Base-by-base conservation (phyloP, 108 stramenopile genomes). In the Cyclotella baltica region DNA sequence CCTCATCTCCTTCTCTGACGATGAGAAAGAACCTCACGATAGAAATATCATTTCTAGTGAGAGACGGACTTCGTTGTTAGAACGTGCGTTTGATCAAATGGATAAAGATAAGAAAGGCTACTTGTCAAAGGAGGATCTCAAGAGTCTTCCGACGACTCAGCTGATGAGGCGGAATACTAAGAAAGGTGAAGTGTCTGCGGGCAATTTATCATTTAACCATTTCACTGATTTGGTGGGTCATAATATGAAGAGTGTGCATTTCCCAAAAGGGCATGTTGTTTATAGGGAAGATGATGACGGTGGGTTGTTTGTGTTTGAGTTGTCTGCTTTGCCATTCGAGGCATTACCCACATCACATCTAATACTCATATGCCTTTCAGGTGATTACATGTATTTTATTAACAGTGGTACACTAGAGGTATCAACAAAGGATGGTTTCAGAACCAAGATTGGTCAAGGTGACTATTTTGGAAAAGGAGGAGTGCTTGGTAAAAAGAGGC, bases 301-400 rank as follows among this genome's bases (percentile, higher is more conserved):
- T n/a, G n/a, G n/a, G n/a, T n/a, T n/a, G n/a, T n/a, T n/a, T n/a
- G n/a, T n/a, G n/a, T n/a, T n/a, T n/a, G n/a, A n/a, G n/a, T n/a
- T n/a, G n/a, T n/a, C n/a, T n/a, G n/a, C n/a, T n/a, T n/a, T n/a
- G n/a, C n/a, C n/a, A n/a, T n/a, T n/a, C n/a, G n/a, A n/a, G n/a
- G n/a, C n/a, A n/a, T n/a, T n/a, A n/a, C n/a, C n/a, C n/a, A n/a
- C n/a, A n/a, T n/a, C n/a, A n/a, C n/a, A n/a, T n/a, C n/a, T n/a
- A n/a, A n/a, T n/a, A n/a, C n/a, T n/a, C n/a, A n/a, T n/a, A n/a
- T n/a, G n/a, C n/a, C n/a, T n/a, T n/a, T n/a, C n/a, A n/a, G n/a
- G n/a, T 4, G 88, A 89, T 58, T 78, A 89, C 75, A 93, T 96
- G 92, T 93, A 92, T 73, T 96, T 96, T 79, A 74, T 96, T 51